Conservation (phyloP, 2,329 filamentous ascomycete genomes). For the Phyllosticta paracitricarpa region DNA sequence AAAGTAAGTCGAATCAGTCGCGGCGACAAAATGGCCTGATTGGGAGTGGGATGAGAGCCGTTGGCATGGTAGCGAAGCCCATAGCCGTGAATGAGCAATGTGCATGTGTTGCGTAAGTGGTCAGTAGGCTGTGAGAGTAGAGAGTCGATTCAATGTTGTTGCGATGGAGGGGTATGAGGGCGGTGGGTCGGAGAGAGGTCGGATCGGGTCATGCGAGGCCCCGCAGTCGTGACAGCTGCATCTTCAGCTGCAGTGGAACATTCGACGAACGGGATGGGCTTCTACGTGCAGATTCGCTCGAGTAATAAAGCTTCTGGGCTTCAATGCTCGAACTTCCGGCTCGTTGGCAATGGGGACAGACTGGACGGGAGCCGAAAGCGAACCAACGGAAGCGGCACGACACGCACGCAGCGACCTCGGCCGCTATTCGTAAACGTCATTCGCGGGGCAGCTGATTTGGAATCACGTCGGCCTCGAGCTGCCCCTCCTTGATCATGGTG, state of each 20-base stretch:
- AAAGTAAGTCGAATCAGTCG: background rate
- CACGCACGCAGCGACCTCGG: background rate
- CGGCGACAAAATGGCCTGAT: background rate
- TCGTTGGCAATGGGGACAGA: background rate
- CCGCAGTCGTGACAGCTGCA: background rate
- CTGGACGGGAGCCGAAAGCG: background rate
- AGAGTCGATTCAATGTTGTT: background rate
- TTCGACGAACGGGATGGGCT: background rate
- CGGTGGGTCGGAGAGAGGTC: background rate
- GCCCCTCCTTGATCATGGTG: conserved; percentile 10
- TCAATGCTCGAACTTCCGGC: background rate
- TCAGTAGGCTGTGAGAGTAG: background rate
- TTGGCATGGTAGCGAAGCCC: background rate
- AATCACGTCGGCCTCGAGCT: conserved; percentile 5
- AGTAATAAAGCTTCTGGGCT: background rate
- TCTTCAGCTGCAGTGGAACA: background rate
- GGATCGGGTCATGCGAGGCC: background rate
- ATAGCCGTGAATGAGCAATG: background rate
- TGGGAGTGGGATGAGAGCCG: background rate
- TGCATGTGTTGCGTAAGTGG: background rate
- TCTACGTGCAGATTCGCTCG: background rate
- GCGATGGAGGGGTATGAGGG: background rate
- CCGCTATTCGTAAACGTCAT: conserved; percentile 5
- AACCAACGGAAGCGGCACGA: background rate
- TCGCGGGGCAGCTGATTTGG: conserved; percentile 8